These are phyloP conservation scores for Friedmanniomyces simplex DNA, from an alignment of 495 filamentous ascomycete genomes.

Conservation along the genomic window DNA sequence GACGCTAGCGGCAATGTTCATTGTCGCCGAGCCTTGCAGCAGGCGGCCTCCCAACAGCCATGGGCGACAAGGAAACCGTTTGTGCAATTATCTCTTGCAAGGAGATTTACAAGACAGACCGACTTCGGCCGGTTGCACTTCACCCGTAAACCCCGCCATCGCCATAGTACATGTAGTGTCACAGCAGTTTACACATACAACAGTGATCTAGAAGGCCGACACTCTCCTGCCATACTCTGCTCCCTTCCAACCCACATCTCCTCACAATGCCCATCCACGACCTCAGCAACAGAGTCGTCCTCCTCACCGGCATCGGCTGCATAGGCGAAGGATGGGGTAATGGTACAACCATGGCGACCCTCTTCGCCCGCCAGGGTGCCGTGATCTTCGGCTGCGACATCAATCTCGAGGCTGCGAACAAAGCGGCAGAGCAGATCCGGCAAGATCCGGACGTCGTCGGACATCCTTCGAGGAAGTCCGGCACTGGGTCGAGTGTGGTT, in stretches of 20 bases:
- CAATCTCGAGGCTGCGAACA: constrained; percentile 12
- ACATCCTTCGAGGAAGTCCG: background rate
- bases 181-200: no score
- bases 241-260: background rate
- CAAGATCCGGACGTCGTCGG: constrained; percentile 1
- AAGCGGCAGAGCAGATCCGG: constrained; percentile 28
- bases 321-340: constrained; percentile 32
- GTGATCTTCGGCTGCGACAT: constrained; percentile 20
- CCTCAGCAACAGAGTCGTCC: constrained; percentile 38
- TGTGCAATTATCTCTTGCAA: no score
- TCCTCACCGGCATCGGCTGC: constrained; percentile 42
- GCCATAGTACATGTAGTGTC: no score
- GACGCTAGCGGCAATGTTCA: no score
- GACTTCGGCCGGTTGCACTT: no score
- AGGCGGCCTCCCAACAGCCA: no score
- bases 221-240: no score
- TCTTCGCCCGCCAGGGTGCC: constrained; percentile 20
- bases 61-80: no score
- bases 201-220: no score
- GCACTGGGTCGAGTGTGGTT: background rate
- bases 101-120: no score
- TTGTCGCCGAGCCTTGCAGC: no score
- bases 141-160: no score
- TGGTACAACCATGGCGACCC: constrained; percentile 19
- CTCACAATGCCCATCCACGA: constrained; percentile 21